Conservation (phyloP, 78 protist species). For the Diacronema lutheri region DNA sequence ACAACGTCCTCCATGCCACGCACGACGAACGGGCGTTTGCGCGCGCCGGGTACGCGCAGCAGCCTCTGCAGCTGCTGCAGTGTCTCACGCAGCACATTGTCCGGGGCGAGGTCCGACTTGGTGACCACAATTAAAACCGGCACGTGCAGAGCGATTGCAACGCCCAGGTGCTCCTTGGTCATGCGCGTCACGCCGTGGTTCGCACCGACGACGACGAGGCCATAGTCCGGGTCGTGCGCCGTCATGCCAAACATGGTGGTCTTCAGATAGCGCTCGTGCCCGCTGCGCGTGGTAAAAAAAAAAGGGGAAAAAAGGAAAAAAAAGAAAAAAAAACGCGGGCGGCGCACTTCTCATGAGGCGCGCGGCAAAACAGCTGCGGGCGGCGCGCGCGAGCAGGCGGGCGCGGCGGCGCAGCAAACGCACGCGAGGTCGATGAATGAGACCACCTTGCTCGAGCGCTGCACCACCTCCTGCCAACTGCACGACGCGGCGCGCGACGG, state of each 20-base stretch:
- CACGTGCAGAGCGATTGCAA: slow-evolving; percentile 81
- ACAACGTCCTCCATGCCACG: background rate
- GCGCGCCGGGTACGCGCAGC: slow-evolving; percentile 45
- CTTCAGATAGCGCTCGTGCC: slow-evolving; percentile 74
- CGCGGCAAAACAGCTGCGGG: no score
- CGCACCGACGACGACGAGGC: slow-evolving; percentile 73
- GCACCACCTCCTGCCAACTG: slow-evolving; percentile 7
- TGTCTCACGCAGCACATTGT: slow-evolving; percentile 64
- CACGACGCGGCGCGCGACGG: background rate
- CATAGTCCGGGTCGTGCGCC: slow-evolving; percentile 76
- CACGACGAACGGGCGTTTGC: slow-evolving; percentile 77
- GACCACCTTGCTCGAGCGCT: background rate
- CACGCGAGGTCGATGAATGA: slow-evolving; percentile 29
- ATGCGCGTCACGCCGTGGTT: slow-evolving; percentile 73
- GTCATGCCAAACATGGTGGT: slow-evolving; percentile 95
- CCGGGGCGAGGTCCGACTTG: slow-evolving; percentile 86
- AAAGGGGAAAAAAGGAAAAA: no score
- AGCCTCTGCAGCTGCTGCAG: slow-evolving; percentile 39
- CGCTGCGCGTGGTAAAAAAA: no score
- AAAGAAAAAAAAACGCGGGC: no score
- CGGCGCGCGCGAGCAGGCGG: no score
- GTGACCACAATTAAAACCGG: slow-evolving; percentile 84
- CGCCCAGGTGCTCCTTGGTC: slow-evolving; percentile 91
- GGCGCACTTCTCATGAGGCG: no score
- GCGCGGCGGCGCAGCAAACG: no score